Percentiles rank a stretch among this genome's conserved stretches.
Conservation (phyloP, 163 green algal species). For the Chloroidium sp. region DNA sequence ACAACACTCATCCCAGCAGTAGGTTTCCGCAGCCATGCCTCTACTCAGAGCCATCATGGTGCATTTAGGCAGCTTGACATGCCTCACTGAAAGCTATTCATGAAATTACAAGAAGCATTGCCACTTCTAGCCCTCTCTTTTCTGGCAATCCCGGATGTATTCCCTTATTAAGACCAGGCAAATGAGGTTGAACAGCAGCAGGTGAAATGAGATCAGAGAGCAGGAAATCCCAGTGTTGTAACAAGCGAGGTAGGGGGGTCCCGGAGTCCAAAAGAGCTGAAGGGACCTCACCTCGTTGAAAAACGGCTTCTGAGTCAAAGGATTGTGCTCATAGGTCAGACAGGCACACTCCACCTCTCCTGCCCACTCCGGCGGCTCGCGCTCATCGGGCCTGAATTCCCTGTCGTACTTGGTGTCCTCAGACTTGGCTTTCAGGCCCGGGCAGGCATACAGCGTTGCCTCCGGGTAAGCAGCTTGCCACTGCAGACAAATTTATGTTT, state of each 20-base stretch:
- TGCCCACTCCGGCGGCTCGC: constrained; percentile 25
- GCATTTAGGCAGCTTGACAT: too few species aligned
- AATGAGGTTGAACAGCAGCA: neutral
- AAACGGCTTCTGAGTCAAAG: constrained; percentile 44
- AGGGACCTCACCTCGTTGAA: constrained; percentile 45
- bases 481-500: constrained; percentile 8
- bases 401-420: constrained; percentile 19
- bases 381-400: constrained; percentile 15
- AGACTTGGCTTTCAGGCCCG: constrained; percentile 29
- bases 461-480: constrained; percentile 48
- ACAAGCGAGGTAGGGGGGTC: neutral
- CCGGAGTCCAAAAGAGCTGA: neutral
- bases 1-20: neutral
- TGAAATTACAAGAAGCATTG: too few species aligned
- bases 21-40: neutral
- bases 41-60: neutral
- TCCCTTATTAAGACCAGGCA: neutral
- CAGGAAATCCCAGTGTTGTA: neutral
- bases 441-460: constrained; percentile 32
- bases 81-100: too few species aligned
- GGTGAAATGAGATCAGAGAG: neutral
- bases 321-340: constrained; percentile 41
- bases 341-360: constrained; percentile 36
- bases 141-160: neutral
- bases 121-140: too few species aligned